A percentile compares a stretch with the other conserved stretches of the same genome.
phyloP scores from a whole-genome alignment of 225 moss, liverwort and hornwort genomes.

The Takakia lepidozioides region DNA sequence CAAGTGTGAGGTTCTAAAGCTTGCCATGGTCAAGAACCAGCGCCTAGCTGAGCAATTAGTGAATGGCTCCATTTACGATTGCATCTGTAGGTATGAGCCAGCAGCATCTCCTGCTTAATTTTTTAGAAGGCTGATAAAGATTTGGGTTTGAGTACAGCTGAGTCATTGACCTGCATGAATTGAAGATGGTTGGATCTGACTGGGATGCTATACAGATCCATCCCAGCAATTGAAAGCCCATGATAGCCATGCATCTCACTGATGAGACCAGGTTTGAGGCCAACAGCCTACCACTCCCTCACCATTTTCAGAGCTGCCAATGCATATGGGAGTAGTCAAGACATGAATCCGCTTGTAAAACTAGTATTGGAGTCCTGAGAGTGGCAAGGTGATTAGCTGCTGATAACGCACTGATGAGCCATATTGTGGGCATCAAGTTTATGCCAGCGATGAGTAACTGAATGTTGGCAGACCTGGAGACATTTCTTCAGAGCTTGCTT shows the following conservation, averaged over 20 bases:
- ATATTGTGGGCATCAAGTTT: no score
- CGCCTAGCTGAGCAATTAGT: conserved; percentile 85
- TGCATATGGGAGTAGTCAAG: no score
- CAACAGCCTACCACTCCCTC: no score
- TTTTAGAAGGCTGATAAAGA: conserved; percentile 7
- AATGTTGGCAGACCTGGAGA: no score
- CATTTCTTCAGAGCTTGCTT: no score
- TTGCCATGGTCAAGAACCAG: conserved; percentile 98
- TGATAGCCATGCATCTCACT: neutral
- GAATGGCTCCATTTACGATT: conserved; percentile 82
- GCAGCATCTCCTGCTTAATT: neutral
- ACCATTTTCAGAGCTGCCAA: no score
- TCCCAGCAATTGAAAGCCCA: neutral
- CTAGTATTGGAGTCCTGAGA: no score
- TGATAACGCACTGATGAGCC: no score
- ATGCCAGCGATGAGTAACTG: no score
- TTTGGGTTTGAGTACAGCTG: neutral
- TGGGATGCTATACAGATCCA: no score
- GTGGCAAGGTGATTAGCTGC: no score
- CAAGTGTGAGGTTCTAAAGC: conserved; percentile 91
- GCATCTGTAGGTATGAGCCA: conserved; percentile 86
- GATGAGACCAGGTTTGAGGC: neutral
- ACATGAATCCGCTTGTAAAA: no score
- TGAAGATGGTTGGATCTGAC: neutral
- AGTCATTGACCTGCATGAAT: neutral